Base-by-base conservation (phyloP, 2,329 filamentous ascomycete species). In the Ophiocordyceps camponoti-rufipedis region DNA sequence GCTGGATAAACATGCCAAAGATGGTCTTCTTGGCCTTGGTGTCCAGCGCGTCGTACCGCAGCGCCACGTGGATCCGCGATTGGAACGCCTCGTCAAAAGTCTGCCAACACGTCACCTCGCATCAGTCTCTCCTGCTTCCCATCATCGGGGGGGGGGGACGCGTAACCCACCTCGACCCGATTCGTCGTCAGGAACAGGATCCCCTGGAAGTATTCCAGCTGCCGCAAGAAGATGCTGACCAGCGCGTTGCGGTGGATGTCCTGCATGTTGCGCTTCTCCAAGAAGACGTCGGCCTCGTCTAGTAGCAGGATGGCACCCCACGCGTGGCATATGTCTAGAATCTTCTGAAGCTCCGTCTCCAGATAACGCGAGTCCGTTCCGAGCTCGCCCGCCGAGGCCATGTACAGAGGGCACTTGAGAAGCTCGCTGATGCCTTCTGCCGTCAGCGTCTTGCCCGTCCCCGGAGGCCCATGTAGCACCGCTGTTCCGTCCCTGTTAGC, bases 31-130 rank as follows among this genome's bases (percentile, higher is more conserved):
- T 82, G 11, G 86, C 85, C 54, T 81, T 80, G 5, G 65, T 60
- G 38, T 78, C 78, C 9, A 94, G 70, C 43, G 82, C 77, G 38
- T 83, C 82, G 61, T 94, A 94, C 28, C 82, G 73, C 9, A 94
- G 68, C 0, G 85, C 84, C 53, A 94, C 80, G 59, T 94, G 85
- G 49, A 94, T 93, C 23, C 87, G 77, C 10, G 79, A 85, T 57
- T 91, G 83, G 68, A 94, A 94, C 0, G 87, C 87, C 49, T 91
- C 85, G 54, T 94, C 87, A 55, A 94, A 93, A 0, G 84, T 88
- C 66, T 80, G 47, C 10, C 10, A 23, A 12, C 38, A 31, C 31
- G 19, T 19, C 19, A 33, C 29, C 7, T 2, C 7, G 28, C n/a
- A 38, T 45, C n/a, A 39, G 28, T 19, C 10, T 3, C 9, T 9